Percentiles rank a stretch among this genome's conserved stretches.
Evolutionary conservation across 352 stramenopile genomes (phyloP).

Genomic region (Pythium sp.): DNA sequence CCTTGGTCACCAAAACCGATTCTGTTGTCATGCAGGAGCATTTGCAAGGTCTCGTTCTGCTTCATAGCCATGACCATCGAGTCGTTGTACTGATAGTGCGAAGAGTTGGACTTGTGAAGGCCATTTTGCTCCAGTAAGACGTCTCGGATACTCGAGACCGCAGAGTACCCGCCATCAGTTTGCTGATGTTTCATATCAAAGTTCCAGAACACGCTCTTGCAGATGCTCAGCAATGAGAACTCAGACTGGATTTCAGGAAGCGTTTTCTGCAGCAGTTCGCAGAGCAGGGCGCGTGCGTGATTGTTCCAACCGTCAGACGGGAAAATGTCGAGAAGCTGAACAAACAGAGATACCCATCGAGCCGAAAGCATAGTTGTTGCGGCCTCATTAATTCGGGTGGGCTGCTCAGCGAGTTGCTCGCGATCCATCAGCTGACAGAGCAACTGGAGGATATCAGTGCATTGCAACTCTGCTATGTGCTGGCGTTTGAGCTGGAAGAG

Average conservation of each 20-base stretch:
- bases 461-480: constrained; percentile 25
- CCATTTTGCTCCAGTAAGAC: background rate
- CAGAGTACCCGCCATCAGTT: too few relatives aligned
- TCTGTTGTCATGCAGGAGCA: constrained; percentile 13
- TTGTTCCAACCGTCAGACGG: background rate
- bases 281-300: constrained; percentile 29
- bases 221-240: constrained; percentile 13
- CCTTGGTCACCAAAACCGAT: background rate
- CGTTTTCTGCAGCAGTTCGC: constrained; percentile 29
- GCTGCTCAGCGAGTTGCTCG: background rate
- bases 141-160: background rate
- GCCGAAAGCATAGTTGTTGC: constrained; percentile 10
- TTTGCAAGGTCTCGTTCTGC: constrained; percentile 27
- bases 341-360: constrained; percentile 32
- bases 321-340: constrained; percentile 19
- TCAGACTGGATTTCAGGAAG: constrained; percentile 14
- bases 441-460: constrained; percentile 30
- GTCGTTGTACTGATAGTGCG: too few relatives aligned
- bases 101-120: background rate
- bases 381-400: too few relatives aligned
- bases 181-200: background rate
- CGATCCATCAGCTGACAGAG: constrained; percentile 25
- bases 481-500: constrained; percentile 42
- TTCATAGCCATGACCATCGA: constrained; percentile 6
- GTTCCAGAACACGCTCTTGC: background rate